Base-by-base conservation (phyloP, 1,139 yeast species). In the Kodamaea sp. region DNA sequence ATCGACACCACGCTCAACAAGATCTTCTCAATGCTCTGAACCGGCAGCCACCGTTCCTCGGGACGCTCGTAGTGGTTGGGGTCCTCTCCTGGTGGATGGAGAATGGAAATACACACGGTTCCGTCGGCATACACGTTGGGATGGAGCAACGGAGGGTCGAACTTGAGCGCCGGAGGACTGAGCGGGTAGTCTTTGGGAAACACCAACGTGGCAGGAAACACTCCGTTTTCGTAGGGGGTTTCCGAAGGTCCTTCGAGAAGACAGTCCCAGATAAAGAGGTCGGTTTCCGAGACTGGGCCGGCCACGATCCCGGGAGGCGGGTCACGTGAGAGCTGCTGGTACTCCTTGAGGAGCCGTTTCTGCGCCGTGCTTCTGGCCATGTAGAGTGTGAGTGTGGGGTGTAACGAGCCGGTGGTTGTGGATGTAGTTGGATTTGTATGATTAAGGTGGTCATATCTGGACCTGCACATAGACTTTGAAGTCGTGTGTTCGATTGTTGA, bases 31-130 rank as follows among this genome's bases (percentile, higher is more conserved):
- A 92, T 90, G 53, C 96, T 86, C 59, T 92, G 98, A 28, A 92
- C 92, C 0, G 98, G 98, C 6, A 95, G 85, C 98, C 98, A 92
- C 45, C 98, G 72, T 61, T 92, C 98, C 46, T 90, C 94, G 0
- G 97, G 96, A 22, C 87, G 63, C 59, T 92, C 98, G 61, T 92
- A 92, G 72, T 84, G 90, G 59, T 89, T 80, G 16, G 98, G 97
- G 59, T 92, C 98, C 51, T 90, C 96, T 9, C 98, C 98, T 0
- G 97, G 96, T 2, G 96, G 80, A 57, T 92, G 98, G 44, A 92
- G 70, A 41, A 92, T 92, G 15, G 96, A 88, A 36, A 92, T 92
- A 61, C 98, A 92, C 6, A 92, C 98, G 18, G 87, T 88, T 2
- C 98, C 98, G 57, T 90, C 95, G 35, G 87, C 80, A 57, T 90